A percentile compares a stretch with the other conserved stretches of the same genome.
phyloP scores from a whole-genome alignment of 1,284 basidiomycete genomes.

The Chiua sp. region DNA sequence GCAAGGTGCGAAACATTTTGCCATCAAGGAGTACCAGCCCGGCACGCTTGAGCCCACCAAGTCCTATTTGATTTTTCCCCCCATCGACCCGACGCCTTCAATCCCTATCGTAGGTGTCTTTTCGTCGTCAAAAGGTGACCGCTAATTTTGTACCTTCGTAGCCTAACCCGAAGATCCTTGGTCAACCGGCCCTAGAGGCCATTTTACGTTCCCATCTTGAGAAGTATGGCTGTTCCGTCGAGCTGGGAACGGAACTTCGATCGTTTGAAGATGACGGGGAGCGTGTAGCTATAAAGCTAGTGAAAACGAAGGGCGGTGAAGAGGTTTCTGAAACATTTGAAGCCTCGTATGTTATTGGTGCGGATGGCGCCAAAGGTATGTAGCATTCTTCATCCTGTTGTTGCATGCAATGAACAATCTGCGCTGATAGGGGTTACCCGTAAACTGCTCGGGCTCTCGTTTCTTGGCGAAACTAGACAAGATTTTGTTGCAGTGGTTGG shows the following conservation, averaged over 20 bases:
- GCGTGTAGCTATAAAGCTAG: conserved; percentile 27
- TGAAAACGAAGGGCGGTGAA: conserved; percentile 21
- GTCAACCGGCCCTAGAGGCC: conserved; percentile 38
- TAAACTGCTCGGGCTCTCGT: conserved; percentile 48
- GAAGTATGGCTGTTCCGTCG: conserved; percentile 32
- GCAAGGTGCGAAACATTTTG: not conserved
- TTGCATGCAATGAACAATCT: conserved; percentile 5
- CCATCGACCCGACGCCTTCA: conserved; percentile 17
- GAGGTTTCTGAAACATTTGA: conserved; percentile 25
- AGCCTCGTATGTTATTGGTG: conserved; percentile 41
- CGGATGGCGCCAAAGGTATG: conserved; percentile 43
- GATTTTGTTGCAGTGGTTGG: conserved; percentile 43
- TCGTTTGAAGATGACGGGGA: conserved; percentile 38
- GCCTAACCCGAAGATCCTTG: conserved; percentile 27
- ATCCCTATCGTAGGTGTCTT: conserved; percentile 26
- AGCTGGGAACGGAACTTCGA: conserved; percentile 37
- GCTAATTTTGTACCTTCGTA: too few relatives aligned
- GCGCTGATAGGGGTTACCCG: conserved; percentile 41
- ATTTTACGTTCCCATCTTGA: conserved; percentile 39
- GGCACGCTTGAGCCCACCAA: conserved; percentile 24
- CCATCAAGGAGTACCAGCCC: conserved; percentile 22
- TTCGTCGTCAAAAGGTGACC: not conserved
- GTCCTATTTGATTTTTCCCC: not conserved
- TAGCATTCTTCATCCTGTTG: not conserved
- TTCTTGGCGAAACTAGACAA: conserved; percentile 49